Conservation (phyloP, 345 rosid species). For the Eucalyptus victrix region DNA sequence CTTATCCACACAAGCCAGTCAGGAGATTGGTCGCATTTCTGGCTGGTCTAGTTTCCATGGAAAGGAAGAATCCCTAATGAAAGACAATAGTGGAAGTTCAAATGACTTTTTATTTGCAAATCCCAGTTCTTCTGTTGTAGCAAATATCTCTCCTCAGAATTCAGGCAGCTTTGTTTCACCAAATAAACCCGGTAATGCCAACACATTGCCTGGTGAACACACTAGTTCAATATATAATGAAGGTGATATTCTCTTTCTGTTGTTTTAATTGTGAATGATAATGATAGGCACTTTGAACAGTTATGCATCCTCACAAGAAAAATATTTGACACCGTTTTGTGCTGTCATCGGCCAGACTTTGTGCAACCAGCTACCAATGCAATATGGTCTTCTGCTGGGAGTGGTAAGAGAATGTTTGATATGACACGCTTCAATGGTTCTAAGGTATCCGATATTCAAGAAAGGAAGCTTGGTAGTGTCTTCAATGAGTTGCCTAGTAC, state of each 20-base stretch:
- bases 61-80: conserved; percentile 9
- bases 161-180: conserved; percentile 10
- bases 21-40: conserved; percentile 4
- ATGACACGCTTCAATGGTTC: conserved; percentile 6
- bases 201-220: conserved; percentile 9
- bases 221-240: conserved; percentile 11
- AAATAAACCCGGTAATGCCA: conserved; percentile 11
- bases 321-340: neutral
- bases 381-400: conserved; percentile 26
- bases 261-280: neutral
- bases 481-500: conserved; percentile 17
- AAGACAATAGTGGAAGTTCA: conserved; percentile 15
- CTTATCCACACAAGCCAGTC: conserved; percentile 17
- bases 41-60: conserved; percentile 7
- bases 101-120: conserved; percentile 4
- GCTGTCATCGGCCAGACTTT: conserved; percentile 22
- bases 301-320: neutral
- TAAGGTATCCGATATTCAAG: conserved; percentile 7
- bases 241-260: conserved; percentile 6
- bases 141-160: conserved; percentile 10
- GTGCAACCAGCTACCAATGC: conserved; percentile 14
- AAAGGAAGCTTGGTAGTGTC: conserved; percentile 31
- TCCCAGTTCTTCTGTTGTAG: neutral
- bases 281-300: neutral
- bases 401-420: conserved; percentile 9